Evolutionary conservation across 2,329 filamentous ascomycete species (phyloP), one percentile per base, ranked within the genome.

Genomic region (Penicillium sp.): DNA sequence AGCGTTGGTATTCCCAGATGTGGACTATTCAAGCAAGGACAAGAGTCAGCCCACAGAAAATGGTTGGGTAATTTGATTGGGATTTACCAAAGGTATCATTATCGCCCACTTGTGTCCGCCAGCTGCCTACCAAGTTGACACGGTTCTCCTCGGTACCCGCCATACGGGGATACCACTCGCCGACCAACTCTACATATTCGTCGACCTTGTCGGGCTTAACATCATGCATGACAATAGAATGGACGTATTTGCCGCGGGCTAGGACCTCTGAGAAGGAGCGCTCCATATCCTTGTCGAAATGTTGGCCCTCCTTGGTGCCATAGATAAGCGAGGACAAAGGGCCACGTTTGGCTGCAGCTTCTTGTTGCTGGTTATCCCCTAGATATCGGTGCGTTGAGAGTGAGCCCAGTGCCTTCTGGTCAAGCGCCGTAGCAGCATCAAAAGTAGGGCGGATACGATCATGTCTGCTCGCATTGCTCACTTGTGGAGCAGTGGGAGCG

Each of bases 1-100:
- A 99, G 67, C 92, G 88, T 76, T 97, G 92, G 75, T 99, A 99
- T 76, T 99, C 94, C 94, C 94, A 99, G 69, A 99, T 99, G 74
- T 99, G 94, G 48, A 99, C 94, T 97, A 67, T 50, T 31, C 26
- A n/a, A 46, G 37, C 17, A 47, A 25, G n/a, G 51, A 75, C 68
- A 16, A 49, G 16, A 77, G 71, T 63, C 62, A 48, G 61, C 19
- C 17, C 44, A 25, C 36, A 36, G 40, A 28, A 30, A 16, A 42
- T 4, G 3, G 5, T 16, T 14, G 10, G 38, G 22, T 28, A 11
- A 25, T 12, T 52, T 8, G 19, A 26, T 42, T 14, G 33, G 40
- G 28, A 38, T 19, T 57, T 83, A 96, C 92, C 86, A 77, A 99
- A 99, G 0, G 92, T 97, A 70, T 99, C 91, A 73, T 91, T 95